phyloP scores from a whole-genome alignment of 164 flowering plant species.

The Cinnamomum micranthum region DNA sequence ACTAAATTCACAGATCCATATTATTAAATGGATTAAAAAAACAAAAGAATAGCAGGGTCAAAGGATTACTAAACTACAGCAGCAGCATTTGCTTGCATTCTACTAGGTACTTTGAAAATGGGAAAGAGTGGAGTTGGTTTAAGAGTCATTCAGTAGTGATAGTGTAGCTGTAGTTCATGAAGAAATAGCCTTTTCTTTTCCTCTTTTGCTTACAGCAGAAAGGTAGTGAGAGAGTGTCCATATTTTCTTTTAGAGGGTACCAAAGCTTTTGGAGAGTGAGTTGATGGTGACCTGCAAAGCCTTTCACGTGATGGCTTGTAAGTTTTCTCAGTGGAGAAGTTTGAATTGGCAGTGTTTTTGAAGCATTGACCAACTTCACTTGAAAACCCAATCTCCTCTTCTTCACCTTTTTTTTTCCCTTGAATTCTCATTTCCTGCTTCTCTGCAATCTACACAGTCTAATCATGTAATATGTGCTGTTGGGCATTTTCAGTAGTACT shows the following conservation, averaged over 20 bases:
- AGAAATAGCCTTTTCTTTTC: constrained; percentile 15
- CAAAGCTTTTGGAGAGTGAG: constrained; percentile 26
- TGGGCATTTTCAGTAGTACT: constrained; percentile 19
- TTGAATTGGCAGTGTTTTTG: constrained; percentile 25
- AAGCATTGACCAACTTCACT: constrained; percentile 24
- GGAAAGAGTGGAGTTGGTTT: too few species aligned
- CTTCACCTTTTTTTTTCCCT: background rate
- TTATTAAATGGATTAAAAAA: too few species aligned
- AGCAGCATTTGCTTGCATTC: too few species aligned
- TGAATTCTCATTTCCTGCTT: background rate
- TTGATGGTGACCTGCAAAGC: constrained; percentile 28
- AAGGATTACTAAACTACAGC: too few species aligned
- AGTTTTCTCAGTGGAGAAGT: constrained; percentile 26
- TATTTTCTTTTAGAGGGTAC: constrained; percentile 20
- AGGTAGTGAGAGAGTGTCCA: constrained; percentile 16
- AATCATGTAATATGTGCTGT: constrained; percentile 18
- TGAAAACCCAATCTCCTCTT: background rate
- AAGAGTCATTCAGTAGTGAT: constrained; percentile 7
- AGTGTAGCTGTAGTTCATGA: constrained; percentile 4
- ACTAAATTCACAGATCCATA: too few species aligned
- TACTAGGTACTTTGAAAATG: too few species aligned
- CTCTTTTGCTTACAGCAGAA: constrained; percentile 22
- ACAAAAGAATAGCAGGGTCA: too few species aligned
- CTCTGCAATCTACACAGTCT: background rate
- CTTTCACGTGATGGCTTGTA: constrained; percentile 46